Evolutionary conservation across 495 filamentous ascomycete species (phyloP), one percentile per base, ranked within the genome.

Genomic region (Annulohypoxylon nitens): DNA sequence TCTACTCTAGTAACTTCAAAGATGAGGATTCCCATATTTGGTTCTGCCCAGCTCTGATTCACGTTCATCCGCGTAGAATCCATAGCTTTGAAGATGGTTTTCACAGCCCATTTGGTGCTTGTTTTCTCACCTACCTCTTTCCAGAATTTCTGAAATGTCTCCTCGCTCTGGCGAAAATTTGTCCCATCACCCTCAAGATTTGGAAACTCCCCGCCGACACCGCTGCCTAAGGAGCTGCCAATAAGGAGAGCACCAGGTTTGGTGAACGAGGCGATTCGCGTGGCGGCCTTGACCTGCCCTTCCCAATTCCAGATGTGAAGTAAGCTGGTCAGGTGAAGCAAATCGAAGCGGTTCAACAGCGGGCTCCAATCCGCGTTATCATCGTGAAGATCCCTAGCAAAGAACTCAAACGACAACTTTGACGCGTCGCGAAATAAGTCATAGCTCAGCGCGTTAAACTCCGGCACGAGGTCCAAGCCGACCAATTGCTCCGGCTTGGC

Each of bases 241-340:
- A 60, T 18, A 7, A 60, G 18, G 26, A 43, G 25, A 37, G 36
- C 39, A 2, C 57, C 57, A 5, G 57, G 57, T 43, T 60, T 60
- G 4, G 57, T 60, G 11, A 60, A 60, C 1, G 57, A 60, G 3
- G 37, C 57, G 18, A 60, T 60, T 60, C 57, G 57, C 34, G 25
- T 36, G n/a, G 57, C 57, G 6, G 37, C 57, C 37, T 60, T 60
- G 20, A 60, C 11, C 9, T 60, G 57, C 0, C 57, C 57, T 60
- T 60, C 57, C 57, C 57, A 60, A 20, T 60, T 60, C 57, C 57
- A 60, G 2, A 60, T 60, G 4, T 60, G 57, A 18, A 60, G 57
- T 5, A 60, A 30, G 37, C 57, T 60, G 20, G 57, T 60, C 20
- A 60, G 37, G 23, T 60, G 57, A 1, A 60, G 20, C 4, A 60